These are phyloP conservation scores for Durusdinium trenchii DNA, from an alignment of 73 alveolate species.

Conservation along the genomic window DNA sequence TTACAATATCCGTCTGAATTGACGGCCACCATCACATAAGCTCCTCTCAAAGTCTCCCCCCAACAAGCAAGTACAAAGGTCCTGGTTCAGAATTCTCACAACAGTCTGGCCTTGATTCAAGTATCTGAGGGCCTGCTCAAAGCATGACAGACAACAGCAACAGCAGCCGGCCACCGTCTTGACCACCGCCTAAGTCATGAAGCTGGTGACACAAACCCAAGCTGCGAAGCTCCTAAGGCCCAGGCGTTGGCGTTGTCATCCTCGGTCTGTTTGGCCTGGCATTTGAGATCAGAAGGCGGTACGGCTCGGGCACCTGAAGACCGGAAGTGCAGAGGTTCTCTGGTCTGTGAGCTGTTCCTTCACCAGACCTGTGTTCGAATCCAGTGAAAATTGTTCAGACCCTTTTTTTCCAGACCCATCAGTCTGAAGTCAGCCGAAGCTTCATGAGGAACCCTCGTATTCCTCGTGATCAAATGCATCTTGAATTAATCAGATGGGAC, in stretches of 20 bases:
- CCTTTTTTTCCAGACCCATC: too few species aligned
- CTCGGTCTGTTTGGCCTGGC: background rate
- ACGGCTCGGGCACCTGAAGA: too few species aligned
- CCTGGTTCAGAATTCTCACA: background rate
- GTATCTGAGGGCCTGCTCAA: constrained; percentile 39
- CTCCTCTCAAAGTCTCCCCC: constrained; percentile 6
- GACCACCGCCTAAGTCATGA: background rate
- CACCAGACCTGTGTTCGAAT: too few species aligned
- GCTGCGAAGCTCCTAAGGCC: background rate
- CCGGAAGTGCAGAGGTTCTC: too few species aligned
- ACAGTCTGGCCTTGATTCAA: constrained; percentile 1
- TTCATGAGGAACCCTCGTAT: too few species aligned
- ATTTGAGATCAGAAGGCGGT: too few species aligned
- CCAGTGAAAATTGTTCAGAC: too few species aligned
- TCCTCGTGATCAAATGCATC: too few species aligned
- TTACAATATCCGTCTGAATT: constrained; percentile 72
- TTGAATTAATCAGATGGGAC: too few species aligned
- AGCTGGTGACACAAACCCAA: background rate
- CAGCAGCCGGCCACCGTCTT: constrained; percentile 50
- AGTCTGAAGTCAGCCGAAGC: too few species aligned
- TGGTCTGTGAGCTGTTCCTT: too few species aligned
- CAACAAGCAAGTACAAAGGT: background rate
- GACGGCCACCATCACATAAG: constrained; percentile 74
- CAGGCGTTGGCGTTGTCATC: constrained; percentile 24
- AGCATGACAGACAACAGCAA: constrained; percentile 77